Evolutionary conservation across 192 early-diverging fungal genomes (phyloP).

Genomic region (Gamsiella multidivaricata): DNA sequence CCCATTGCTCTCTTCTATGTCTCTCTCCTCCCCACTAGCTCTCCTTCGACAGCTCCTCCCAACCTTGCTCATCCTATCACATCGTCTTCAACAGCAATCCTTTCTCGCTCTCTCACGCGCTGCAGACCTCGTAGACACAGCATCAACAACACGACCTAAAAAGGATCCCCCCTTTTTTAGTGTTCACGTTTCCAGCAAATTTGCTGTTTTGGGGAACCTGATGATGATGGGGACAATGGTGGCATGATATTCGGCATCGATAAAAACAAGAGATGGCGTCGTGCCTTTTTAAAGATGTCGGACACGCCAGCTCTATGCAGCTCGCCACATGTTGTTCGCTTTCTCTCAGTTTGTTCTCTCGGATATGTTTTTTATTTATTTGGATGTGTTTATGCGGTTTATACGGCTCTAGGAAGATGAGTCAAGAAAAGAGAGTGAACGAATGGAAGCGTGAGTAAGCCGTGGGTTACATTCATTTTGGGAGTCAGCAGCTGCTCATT

Average conservation of each 20-base stretch:
- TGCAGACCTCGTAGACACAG: too few relatives aligned
- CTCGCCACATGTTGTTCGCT: conserved; percentile 3
- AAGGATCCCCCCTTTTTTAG: background rate
- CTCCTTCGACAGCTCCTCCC: too few relatives aligned
- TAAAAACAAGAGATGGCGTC: background rate
- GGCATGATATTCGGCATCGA: background rate
- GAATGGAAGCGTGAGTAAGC: background rate
- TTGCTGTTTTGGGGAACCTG: too few relatives aligned
- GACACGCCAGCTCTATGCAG: background rate
- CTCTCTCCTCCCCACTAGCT: background rate
- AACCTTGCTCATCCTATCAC: too few relatives aligned
- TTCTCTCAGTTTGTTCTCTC: background rate
- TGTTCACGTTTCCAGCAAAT: background rate
- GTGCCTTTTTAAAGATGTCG: background rate
- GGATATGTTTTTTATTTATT: background rate
- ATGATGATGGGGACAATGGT: background rate
- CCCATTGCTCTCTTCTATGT: background rate
- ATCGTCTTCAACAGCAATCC: background rate
- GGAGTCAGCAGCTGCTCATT: background rate
- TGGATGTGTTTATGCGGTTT: background rate
- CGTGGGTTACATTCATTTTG: background rate
- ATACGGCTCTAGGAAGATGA: background rate
- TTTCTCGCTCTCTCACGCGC: background rate
- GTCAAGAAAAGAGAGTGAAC: background rate
- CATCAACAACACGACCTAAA: too few relatives aligned